These are phyloP conservation scores for Phytophthora vignae DNA, from an alignment of 352 stramenopile species.

Conservation along the genomic window DNA sequence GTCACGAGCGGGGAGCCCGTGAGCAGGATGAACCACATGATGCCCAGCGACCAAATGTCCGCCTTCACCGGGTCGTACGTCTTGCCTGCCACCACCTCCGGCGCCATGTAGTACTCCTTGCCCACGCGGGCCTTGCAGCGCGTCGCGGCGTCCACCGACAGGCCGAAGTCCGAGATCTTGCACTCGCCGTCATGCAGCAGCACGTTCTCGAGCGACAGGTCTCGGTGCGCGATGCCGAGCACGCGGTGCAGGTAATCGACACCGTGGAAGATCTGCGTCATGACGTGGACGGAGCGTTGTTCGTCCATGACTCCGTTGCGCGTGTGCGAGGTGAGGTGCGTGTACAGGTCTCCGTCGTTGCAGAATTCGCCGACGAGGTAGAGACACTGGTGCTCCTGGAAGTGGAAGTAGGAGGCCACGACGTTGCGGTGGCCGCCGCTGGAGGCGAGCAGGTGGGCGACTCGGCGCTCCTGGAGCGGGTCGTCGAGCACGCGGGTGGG, in stretches of 20 bases:
- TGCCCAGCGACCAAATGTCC: conserved; percentile 94
- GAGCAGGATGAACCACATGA: conserved; percentile 95
- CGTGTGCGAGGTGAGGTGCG: not conserved
- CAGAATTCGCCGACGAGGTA: conserved; percentile 56
- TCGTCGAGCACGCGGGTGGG: conserved; percentile 15
- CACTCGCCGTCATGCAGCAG: conserved; percentile 69
- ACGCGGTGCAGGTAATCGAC: conserved; percentile 58
- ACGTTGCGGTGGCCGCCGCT: conserved; percentile 31
- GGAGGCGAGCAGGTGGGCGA: conserved; percentile 10
- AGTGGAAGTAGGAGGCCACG: conserved; percentile 20
- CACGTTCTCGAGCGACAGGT: conserved; percentile 97
- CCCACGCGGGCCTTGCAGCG: conserved; percentile 64
- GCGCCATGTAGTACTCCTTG: conserved; percentile 96
- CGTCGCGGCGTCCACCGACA: conserved; percentile 62
- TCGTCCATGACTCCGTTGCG: conserved; percentile 17
- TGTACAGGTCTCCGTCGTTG: conserved; percentile 43
- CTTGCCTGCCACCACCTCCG: conserved; percentile 83
- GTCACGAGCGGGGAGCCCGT: conserved; percentile 77
- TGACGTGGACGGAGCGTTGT: conserved; percentile 15
- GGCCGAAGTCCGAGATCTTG: conserved; percentile 68
- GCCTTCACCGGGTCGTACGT: conserved; percentile 92
- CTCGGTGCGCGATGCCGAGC: conserved; percentile 81
- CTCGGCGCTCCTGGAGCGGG: conserved; percentile 23
- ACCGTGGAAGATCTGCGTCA: conserved; percentile 42
- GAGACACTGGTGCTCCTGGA: conserved; percentile 25